Conservation (phyloP, 257 asterid species). For the Thymus quinquecostatus region DNA sequence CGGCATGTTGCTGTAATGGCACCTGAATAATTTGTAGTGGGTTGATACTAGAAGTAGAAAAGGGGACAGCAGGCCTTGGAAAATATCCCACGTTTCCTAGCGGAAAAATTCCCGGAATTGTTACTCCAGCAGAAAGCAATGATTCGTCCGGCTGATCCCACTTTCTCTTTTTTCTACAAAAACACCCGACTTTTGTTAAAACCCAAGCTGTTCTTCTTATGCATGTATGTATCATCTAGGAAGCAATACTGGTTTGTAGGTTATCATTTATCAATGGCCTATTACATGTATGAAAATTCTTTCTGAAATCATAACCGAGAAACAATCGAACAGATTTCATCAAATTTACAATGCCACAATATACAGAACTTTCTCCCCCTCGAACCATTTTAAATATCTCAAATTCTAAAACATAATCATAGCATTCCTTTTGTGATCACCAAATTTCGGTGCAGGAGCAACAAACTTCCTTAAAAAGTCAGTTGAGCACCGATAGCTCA, state of each 20-base stretch:
- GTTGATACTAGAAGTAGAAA: conserved; percentile 43
- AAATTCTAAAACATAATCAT: background rate
- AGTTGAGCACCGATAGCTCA: conserved; percentile 3
- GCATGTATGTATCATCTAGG: background rate
- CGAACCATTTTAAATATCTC: background rate
- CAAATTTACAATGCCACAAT: background rate
- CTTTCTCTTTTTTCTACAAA: conserved; percentile 79
- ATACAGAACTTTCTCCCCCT: background rate
- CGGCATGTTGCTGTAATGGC: conserved; percentile 78
- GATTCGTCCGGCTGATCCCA: conserved; percentile 98
- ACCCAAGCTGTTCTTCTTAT: conserved; percentile 6
- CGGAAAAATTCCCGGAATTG: conserved; percentile 59
- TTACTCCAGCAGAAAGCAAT: conserved; percentile 58
- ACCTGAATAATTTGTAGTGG: conserved; percentile 44
- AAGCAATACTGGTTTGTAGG: conserved; percentile 15
- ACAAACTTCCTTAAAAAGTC: conserved; percentile 15
- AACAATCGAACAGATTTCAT: conserved; percentile 1
- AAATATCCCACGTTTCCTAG: conserved; percentile 56
- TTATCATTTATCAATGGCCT: background rate
- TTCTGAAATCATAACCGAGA: background rate
- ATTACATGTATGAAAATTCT: background rate
- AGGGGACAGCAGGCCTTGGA: conserved; percentile 55
- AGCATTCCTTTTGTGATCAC: background rate
- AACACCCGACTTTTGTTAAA: conserved; percentile 24
- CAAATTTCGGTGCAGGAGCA: background rate